Conservation (phyloP, 805 yeast genomes). For the Candida vaughaniae region DNA sequence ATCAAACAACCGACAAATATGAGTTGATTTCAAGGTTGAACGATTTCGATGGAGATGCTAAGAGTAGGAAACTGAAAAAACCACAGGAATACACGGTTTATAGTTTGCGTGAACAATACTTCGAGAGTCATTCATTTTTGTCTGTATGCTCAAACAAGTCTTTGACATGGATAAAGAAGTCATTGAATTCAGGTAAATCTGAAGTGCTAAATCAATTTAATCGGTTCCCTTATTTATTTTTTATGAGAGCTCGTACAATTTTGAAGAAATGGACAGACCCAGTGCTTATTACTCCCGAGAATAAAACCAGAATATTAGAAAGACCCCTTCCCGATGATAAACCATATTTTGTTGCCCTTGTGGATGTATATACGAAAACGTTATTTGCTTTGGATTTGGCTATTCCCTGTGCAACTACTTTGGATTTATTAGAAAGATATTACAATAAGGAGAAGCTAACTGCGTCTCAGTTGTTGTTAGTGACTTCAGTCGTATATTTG, state of each 20-base stretch:
- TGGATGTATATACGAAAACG: conserved; percentile 1
- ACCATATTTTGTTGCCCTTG: conserved; percentile 5
- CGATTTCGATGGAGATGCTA: background rate
- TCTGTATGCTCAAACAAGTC: conserved; percentile 35
- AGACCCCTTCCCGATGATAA: conserved; percentile 23
- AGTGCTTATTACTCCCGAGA: conserved; percentile 20
- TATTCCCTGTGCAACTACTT: background rate
- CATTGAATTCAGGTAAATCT: conserved; percentile 22
- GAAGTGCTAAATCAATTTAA: conserved; percentile 24
- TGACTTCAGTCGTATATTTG: conserved; percentile 7
- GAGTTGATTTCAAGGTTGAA: conserved; percentile 3
- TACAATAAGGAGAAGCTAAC: conserved; percentile 6
- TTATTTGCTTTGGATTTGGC: conserved; percentile 1
- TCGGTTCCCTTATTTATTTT: conserved; percentile 27
- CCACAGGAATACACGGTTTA: conserved; percentile 3
- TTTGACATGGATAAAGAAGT: conserved; percentile 28
- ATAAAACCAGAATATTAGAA: conserved; percentile 18
- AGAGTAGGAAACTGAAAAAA: background rate
- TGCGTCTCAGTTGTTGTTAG: conserved; percentile 8
- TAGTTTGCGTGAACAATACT: conserved; percentile 20
- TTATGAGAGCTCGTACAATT: conserved; percentile 16
- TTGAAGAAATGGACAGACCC: conserved; percentile 32
- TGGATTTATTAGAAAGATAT: conserved; percentile 5
- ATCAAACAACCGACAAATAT: conserved; percentile 4
- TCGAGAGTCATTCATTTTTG: conserved; percentile 37